Conservation (phyloP, 2,329 filamentous ascomycete species). For the Penicillium sp. region DNA sequence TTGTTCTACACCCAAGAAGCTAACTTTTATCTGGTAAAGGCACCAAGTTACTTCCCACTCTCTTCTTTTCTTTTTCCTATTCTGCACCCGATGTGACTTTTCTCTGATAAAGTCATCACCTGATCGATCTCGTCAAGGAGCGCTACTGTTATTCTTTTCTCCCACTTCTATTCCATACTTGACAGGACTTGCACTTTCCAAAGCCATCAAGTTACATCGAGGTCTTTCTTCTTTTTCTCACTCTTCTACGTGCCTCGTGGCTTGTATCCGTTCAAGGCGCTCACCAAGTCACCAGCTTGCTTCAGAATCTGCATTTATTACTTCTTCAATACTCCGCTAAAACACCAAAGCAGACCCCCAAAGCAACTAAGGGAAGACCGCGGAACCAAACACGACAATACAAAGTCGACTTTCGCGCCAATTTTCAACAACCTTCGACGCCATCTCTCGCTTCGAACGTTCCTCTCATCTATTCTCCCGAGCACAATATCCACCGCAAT, state of each 20-base stretch:
- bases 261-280: no score
- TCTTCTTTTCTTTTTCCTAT: no score
- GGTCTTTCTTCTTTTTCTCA: neutral
- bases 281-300: no score
- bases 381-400: neutral
- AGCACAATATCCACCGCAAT: constrained; percentile 42
- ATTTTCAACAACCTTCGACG: neutral
- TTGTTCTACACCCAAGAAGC: neutral
- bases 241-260: neutral
- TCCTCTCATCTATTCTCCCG: neutral
- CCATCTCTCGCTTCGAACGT: neutral
- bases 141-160: neutral
- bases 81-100: no score
- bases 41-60: neutral
- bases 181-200: neutral
- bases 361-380: no score
- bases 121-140: neutral
- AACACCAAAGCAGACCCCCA: no score
- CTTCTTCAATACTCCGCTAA: no score
- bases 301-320: no score
- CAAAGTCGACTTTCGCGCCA: neutral
- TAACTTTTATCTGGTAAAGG: neutral
- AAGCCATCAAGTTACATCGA: neutral
- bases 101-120: neutral
- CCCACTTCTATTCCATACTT: neutral